Base-by-base conservation (phyloP, 306 rosid genomes). In the Rubus idaeus region DNA sequence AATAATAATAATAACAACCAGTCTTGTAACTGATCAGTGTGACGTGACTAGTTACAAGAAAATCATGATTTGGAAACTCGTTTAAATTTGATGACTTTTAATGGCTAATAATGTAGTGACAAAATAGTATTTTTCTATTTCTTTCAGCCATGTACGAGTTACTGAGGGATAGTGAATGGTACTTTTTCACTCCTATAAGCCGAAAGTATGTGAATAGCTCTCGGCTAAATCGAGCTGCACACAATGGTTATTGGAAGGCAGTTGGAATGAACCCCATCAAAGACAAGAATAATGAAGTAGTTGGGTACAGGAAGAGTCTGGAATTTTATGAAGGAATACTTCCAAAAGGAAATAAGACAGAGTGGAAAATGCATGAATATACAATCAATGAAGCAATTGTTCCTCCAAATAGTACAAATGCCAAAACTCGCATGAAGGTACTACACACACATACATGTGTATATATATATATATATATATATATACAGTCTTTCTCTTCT, bases 281-380 rank as follows among this genome's bases (percentile, higher is more conserved):
- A 58, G 9, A 4, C 13, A 50, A 13, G 55, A 26, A 60, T 2
- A 23, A n/a, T 26, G 3, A 18, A 30, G 6, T 45, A 6, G 26
- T 74, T 74, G 77, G 77, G 6, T 23, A 5, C 53, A 75, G 18
- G 49, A 75, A 51, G 62, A 8, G n/a, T 17, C 13, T 62, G 14
- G 61, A 45, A 30, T 51, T 51, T 51, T 51, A 5, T 14, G 56
- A 5, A 30, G 78, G 78, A 10, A 75, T 10, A 37, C 37, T 12
- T 4, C 50, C 26, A 62, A n/a, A 61, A 5, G 21, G 71, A n/a
- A n/a, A 11, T 7, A 63, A 10, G 37, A 62, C 78, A 58, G 41
- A 46, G 4, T 62, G 78, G 78, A 30, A 14, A 17, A 61, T 75
- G 78, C 60, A 75, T 17, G 70, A 75, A 62, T 75, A 61, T 49